Evolutionary conservation across 306 rosid species (phyloP), one percentile per base, ranked within the genome.

Genomic region (Calophaca sinica): DNA sequence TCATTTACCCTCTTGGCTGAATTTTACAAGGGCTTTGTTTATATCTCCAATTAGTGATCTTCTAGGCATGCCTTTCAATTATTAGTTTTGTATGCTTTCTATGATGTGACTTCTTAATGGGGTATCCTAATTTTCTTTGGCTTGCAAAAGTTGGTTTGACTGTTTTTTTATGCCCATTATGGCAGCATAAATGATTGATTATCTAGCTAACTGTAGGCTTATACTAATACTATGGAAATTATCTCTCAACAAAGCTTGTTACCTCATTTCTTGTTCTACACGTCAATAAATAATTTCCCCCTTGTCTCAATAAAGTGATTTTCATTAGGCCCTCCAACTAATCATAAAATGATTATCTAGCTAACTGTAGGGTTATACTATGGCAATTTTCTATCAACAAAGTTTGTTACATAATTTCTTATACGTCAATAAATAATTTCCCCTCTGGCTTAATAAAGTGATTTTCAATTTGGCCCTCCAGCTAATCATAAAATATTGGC

Each of bases 71-170:
- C 26, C 29, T 26, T 53, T 57, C 53, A 64, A 48, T 62, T 57
- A 57, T 39, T 71, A 49, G 63, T 46, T 32, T 52, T 14, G 62
- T 58, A n/a, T 76, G 66, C 60, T 84, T 68, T 64, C 29, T 45
- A 35, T 72, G 42, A 75, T 72, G 41, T 76, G 48, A 60, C 62
- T 48, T 59, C 64, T 51, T 36, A 3, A 52, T 73, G 57, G 65
- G 67, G 14, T 32, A 50, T 73, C 26, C 55, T 49, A 57, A 60
- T 31, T 61, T 66, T 77, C 50, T 50, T 74, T 70, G 41, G 41
- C 68, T 62, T 68, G 53, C 62, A 45, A 63, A 73, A 63, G 81
- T 63, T 64, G 66, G 64, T 70, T 79, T 26, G 15, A 29, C 64
- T 58, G 55, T 73, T 77, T 26, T 35, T 79, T 53, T 57, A 50